Percentiles rank a stretch among this genome's conserved stretches.
These are phyloP conservation scores for Vitis rotundifolia DNA, from an alignment of 164 flowering plant species.

Conservation along the genomic window DNA sequence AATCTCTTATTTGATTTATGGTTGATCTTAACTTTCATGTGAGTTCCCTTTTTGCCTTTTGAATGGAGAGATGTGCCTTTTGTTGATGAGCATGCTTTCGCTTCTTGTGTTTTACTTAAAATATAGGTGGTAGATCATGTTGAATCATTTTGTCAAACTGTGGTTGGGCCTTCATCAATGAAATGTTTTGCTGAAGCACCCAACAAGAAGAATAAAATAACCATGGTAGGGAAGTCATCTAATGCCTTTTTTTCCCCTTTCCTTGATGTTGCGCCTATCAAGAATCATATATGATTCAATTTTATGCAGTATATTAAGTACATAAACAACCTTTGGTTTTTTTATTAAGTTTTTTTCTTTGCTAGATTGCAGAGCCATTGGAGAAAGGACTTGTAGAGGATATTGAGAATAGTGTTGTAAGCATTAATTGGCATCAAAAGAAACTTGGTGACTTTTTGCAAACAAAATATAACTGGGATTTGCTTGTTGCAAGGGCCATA, in stretches of 20 bases:
- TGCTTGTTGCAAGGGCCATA: constrained; percentile 92
- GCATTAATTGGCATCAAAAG: constrained; percentile 92
- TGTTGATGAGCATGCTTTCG: background rate
- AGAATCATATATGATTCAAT: background rate
- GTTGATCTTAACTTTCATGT: too few species aligned
- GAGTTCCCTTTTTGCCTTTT: background rate
- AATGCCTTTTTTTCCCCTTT: background rate
- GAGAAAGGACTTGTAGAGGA: constrained; percentile 98
- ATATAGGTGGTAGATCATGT: constrained; percentile 98
- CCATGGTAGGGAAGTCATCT: constrained; percentile 70
- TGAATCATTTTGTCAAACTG: constrained; percentile 98
- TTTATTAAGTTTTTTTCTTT: background rate
- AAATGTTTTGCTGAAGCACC: constrained; percentile 99
- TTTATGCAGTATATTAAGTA: background rate
- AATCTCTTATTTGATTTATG: background rate
- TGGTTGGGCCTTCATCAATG: constrained; percentile 97
- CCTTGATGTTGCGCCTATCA: background rate
- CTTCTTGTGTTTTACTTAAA: constrained; percentile 1
- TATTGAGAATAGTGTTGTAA: constrained; percentile 91
- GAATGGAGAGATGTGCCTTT: background rate
- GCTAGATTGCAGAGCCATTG: constrained; percentile 93
- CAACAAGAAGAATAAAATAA: constrained; percentile 93
- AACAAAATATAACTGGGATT: constrained; percentile 94
- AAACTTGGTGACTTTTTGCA: constrained; percentile 81
- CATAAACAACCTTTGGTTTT: background rate